Evolutionary conservation across 2,329 filamentous ascomycete species (phyloP).

Genomic region (Neurospora sp.): DNA sequence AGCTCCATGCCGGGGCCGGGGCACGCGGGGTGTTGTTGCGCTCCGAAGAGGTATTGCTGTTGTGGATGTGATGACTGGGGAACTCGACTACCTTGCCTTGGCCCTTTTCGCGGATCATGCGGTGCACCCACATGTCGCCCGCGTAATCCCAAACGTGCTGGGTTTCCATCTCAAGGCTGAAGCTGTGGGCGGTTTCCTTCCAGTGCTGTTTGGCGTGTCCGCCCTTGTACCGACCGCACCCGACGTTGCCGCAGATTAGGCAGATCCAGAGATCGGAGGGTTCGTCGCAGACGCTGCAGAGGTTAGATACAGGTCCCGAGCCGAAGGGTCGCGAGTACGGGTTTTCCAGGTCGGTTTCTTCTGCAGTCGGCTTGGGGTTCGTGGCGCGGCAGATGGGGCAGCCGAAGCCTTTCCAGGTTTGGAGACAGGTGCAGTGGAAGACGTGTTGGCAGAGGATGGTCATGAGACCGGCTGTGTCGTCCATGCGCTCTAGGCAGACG

Average conservation of each 20-base stretch:
- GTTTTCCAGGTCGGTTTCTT: constrained; percentile 35
- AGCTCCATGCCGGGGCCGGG: neutral
- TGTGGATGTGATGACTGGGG: constrained; percentile 36
- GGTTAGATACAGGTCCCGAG: constrained; percentile 45
- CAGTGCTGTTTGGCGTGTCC: constrained; percentile 92
- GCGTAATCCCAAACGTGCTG: constrained; percentile 98
- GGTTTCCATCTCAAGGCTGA: constrained; percentile 83
- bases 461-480: constrained; percentile 87
- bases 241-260: constrained; percentile 83
- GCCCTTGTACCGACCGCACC: constrained; percentile 88
- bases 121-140: constrained; percentile 90
- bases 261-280: constrained; percentile 88
- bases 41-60: constrained; percentile 19
- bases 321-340: constrained; percentile 48
- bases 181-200: constrained; percentile 81
- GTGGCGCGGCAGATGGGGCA: constrained; percentile 95
- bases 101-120: constrained; percentile 86
- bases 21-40: neutral
- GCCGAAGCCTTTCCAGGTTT: constrained; percentile 90
- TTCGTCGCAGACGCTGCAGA: constrained; percentile 75
- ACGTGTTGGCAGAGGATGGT: constrained; percentile 97
- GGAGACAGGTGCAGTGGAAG: constrained; percentile 91
- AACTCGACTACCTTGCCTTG: constrained; percentile 89
- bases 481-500: constrained; percentile 95
- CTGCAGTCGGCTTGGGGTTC: constrained; percentile 30